Evolutionary conservation across 129 eudicot genomes (phyloP).

Genomic region (Glebionis coronaria): DNA sequence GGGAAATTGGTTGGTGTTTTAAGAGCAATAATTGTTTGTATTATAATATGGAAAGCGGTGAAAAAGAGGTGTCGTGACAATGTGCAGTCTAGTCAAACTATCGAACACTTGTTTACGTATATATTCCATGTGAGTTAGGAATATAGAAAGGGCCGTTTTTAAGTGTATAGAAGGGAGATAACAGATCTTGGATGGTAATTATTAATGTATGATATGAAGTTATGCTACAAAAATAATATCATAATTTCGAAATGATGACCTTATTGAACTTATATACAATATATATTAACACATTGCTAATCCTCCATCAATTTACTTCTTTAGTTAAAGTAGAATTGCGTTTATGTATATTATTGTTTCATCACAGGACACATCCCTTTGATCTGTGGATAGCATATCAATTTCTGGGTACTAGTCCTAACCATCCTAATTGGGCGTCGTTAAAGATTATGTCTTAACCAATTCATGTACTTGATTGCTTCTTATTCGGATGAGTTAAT

Average conservation of each 20-base stretch:
- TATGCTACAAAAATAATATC: background rate
- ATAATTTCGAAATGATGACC: constrained; percentile 13
- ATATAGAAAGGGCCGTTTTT: constrained; percentile 36
- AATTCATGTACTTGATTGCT: too few relatives aligned
- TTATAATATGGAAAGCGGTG: constrained; percentile 12
- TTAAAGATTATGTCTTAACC: too few relatives aligned
- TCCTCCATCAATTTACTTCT: background rate
- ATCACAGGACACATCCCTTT: too few relatives aligned
- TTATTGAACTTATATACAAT: constrained; percentile 24
- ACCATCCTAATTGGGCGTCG: too few relatives aligned
- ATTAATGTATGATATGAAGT: background rate
- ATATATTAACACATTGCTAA: constrained; percentile 16
- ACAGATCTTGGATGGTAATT: constrained; percentile 33
- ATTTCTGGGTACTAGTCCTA: too few relatives aligned
- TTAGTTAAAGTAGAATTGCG: too few relatives aligned
- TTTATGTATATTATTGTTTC: too few relatives aligned
- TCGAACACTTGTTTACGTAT: constrained; percentile 19
- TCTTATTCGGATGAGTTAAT: too few relatives aligned
- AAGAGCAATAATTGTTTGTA: constrained; percentile 24
- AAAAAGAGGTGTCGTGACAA: constrained; percentile 9
- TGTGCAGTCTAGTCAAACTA: constrained; percentile 9
- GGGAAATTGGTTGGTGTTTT: constrained; percentile 25
- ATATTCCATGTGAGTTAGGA: constrained; percentile 26
- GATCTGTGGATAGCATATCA: too few relatives aligned
- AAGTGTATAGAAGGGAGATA: constrained; percentile 48